A percentile compares a stretch with the other conserved stretches of the same genome.
Conservation (phyloP, 306 rosid genomes). For the Bauhinia variegata region DNA sequence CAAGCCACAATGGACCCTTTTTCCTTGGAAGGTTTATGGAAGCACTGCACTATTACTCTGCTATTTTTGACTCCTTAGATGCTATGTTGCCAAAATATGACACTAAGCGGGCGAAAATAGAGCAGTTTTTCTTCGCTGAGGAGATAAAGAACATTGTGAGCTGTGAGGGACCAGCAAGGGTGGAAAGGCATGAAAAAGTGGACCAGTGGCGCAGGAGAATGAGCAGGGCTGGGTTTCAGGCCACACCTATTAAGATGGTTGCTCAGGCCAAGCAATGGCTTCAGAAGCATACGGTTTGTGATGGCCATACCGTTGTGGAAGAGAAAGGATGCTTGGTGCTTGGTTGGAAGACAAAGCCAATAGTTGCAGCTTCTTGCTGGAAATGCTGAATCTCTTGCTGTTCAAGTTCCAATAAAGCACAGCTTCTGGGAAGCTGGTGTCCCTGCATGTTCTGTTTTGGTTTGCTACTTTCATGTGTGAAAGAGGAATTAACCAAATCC, state of each 20-base stretch:
- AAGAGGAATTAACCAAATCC: slow-evolving; percentile 32
- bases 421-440: slow-evolving; percentile 28
- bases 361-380: slow-evolving; percentile 92
- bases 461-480: slow-evolving; percentile 5
- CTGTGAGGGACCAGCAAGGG: slow-evolving; percentile 80
- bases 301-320: slow-evolving; percentile 72
- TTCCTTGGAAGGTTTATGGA: slow-evolving; percentile 95
- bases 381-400: slow-evolving; percentile 55
- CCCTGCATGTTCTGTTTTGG: slow-evolving; percentile 19
- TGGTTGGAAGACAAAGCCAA: slow-evolving; percentile 91
- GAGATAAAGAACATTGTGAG: slow-evolving; percentile 96
- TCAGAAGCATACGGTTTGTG: slow-evolving; percentile 51
- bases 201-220: slow-evolving; percentile 90
- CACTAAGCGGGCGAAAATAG: slow-evolving; percentile 74
- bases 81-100: slow-evolving; percentile 82
- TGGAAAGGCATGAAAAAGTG: slow-evolving; percentile 92
- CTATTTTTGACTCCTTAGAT: slow-evolving; percentile 83
- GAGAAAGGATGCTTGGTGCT: slow-evolving; percentile 88
- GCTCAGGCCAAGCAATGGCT: slow-evolving; percentile 80
- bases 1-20: slow-evolving; percentile 93
- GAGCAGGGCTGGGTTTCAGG: slow-evolving; percentile 89
- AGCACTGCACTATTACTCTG: slow-evolving; percentile 82
- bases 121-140: slow-evolving; percentile 89
- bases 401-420: slow-evolving; percentile 42
- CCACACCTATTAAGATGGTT: slow-evolving; percentile 62